phyloP scores from a whole-genome alignment of 2,329 filamentous ascomycete species.

The Neonectria neomacrospora region DNA sequence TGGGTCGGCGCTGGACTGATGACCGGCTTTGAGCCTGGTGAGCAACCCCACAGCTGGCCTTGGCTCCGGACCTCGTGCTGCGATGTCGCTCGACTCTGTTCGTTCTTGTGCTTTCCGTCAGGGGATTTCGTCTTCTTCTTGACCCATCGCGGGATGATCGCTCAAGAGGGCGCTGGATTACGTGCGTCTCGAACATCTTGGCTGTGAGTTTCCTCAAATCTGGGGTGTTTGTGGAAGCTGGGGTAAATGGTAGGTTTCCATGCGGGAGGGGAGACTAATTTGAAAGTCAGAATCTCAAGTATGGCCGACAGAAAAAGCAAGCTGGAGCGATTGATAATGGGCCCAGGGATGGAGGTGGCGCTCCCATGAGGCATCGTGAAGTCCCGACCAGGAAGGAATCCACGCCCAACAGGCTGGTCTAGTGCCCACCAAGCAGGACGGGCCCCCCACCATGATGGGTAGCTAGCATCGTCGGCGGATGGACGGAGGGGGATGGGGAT shows the following conservation, averaged over 20 bases:
- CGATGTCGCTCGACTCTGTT: constrained; percentile 31
- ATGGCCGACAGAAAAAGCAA: constrained; percentile 30
- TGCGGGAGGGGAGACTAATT: constrained; percentile 33
- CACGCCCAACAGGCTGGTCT: constrained; percentile 28
- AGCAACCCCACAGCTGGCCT: constrained; percentile 37
- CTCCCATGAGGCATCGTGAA: constrained; percentile 42
- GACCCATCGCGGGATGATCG: constrained; percentile 14
- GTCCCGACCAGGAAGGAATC: constrained; percentile 33
- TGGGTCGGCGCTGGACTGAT: constrained; percentile 28
- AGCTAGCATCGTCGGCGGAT: constrained; percentile 34
- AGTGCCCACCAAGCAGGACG: constrained; percentile 16
- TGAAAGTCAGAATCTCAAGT: constrained; percentile 17
- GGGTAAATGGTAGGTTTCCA: constrained; percentile 33
- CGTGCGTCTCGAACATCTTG: not conserved
- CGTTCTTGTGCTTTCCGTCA: constrained; percentile 8
- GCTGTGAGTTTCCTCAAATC: constrained; percentile 17
- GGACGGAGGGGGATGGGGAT: constrained; percentile 36
- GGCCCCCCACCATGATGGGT: constrained; percentile 28
- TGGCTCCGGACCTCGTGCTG: constrained; percentile 29
- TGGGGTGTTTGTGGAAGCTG: constrained; percentile 41
- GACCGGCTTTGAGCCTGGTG: constrained; percentile 22
- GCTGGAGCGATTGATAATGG: constrained; percentile 24
- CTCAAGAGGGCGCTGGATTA: not conserved
- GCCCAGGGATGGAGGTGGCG: constrained; percentile 26
- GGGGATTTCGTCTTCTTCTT: constrained; percentile 6